These are phyloP conservation scores for Fonticula alba DNA, from an alignment of 78 protist genomes.

Conservation along the genomic window DNA sequence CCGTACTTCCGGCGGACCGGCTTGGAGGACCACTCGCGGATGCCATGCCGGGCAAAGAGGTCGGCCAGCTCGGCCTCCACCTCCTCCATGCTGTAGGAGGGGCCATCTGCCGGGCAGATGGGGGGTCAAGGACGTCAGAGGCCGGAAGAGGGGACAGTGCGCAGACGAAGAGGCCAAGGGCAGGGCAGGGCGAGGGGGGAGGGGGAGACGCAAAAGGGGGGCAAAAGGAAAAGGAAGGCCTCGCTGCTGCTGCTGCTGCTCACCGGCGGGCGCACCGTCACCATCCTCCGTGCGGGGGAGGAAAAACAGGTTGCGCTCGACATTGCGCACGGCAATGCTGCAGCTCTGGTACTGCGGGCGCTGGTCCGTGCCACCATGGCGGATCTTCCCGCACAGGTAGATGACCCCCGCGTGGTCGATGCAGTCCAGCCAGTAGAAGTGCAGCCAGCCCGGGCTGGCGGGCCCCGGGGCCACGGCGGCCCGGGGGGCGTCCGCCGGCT, in stretches of 20 bases:
- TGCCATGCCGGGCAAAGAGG: background rate
- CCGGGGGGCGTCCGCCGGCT: too few relatives aligned
- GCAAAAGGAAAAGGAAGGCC: background rate
- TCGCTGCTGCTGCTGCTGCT: background rate
- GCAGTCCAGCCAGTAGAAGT: too few relatives aligned
- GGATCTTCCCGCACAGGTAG: too few relatives aligned
- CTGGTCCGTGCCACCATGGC: too few relatives aligned
- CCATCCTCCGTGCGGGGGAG: conserved; percentile 20
- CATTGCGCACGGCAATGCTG: conserved; percentile 17
- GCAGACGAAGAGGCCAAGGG: too few relatives aligned
- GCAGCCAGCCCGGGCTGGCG: too few relatives aligned
- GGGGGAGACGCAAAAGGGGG: background rate
- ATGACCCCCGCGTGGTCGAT: too few relatives aligned
- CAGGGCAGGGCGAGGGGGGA: background rate
- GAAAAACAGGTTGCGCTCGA: conserved; percentile 19
- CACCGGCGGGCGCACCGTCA: background rate
- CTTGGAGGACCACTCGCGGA: conserved; percentile 2
- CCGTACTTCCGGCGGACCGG: conserved; percentile 21
- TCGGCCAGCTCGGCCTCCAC: conserved; percentile 13
- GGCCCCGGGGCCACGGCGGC: too few relatives aligned
- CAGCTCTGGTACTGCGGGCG: background rate
- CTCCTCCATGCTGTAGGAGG: background rate
- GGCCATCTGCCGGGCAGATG: too few relatives aligned
- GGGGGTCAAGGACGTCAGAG: background rate
- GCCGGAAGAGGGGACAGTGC: too few relatives aligned